These are phyloP conservation scores for Metarhizium rileyi DNA, from an alignment of 2,329 filamentous ascomycete species.

Conservation along the genomic window DNA sequence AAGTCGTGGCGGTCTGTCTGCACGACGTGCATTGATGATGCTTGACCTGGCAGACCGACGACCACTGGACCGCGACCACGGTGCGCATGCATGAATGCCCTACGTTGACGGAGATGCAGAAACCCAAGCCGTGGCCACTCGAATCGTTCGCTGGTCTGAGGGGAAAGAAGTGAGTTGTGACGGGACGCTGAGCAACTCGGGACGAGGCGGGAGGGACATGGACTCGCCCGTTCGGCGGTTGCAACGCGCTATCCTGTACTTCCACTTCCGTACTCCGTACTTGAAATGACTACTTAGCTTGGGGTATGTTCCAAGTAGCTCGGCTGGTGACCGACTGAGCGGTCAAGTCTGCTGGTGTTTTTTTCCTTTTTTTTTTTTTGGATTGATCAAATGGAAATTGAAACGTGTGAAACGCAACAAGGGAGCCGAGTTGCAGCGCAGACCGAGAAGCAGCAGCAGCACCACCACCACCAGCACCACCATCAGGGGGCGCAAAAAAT, in stretches of 20 bases:
- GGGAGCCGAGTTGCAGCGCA: neutral
- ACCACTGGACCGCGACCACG: conserved; percentile 2
- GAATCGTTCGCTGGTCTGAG: neutral
- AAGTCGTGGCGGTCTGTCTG: conserved; percentile 3
- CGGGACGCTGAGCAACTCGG: neutral
- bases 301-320: no score
- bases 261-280: no score
- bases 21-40: conserved; percentile 1
- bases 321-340: no score
- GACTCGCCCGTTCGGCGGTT: no score
- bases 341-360: no score
- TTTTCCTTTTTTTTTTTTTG: no score
- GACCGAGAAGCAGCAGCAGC: no score
- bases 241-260: no score
- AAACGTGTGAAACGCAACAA: neutral
- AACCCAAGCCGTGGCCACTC: neutral
- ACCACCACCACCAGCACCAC: no score
- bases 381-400: neutral
- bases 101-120: neutral
- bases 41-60: neutral
- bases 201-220: neutral
- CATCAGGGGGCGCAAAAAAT: no score
- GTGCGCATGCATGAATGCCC: conserved; percentile 5
- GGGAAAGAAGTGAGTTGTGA: neutral
- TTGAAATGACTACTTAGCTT: no score